A percentile compares a stretch with the other conserved stretches of the same genome.
These are phyloP conservation scores for Brassica hybrid DNA, from an alignment of 441 rosid species.

Conservation along the genomic window DNA sequence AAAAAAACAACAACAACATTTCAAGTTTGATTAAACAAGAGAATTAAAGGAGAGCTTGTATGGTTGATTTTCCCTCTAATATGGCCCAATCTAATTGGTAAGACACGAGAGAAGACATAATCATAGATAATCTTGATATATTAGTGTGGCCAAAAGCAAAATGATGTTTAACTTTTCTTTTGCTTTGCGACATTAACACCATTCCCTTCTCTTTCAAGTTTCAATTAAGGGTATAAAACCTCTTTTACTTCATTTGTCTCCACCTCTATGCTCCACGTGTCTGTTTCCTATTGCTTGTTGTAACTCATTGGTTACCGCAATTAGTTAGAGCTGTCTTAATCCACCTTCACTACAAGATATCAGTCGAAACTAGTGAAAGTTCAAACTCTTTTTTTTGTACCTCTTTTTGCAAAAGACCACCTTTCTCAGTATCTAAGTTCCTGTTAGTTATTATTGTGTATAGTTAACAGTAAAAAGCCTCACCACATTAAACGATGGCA, in stretches of 20 bases:
- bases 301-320: constrained; percentile 21
- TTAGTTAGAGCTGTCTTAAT: constrained; percentile 35
- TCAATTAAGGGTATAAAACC: constrained; percentile 5
- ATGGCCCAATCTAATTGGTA: constrained; percentile 41
- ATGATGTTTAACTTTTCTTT: constrained; percentile 43
- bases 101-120: constrained; percentile 30
- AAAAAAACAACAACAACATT: no score
- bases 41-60: constrained; percentile 19
- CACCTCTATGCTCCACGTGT: constrained; percentile 36
- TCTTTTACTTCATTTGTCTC: constrained; percentile 31
- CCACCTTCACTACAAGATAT: constrained; percentile 25
- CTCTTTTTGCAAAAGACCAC: constrained; percentile 22
- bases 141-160: constrained; percentile 35
- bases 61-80: constrained; percentile 26
- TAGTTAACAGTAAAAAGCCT: background rate
- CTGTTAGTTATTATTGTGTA: background rate
- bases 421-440: background rate
- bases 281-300: constrained; percentile 15
- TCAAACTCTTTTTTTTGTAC: background rate
- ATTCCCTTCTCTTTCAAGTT: constrained; percentile 38
- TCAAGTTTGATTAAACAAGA: constrained; percentile 34
- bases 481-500: background rate
- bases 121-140: constrained; percentile 37
- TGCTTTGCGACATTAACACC: constrained; percentile 37
- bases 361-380: constrained; percentile 8